Evolutionary conservation across 805 yeast genomes (phyloP).

Genomic region (Komagataella phaffii): DNA sequence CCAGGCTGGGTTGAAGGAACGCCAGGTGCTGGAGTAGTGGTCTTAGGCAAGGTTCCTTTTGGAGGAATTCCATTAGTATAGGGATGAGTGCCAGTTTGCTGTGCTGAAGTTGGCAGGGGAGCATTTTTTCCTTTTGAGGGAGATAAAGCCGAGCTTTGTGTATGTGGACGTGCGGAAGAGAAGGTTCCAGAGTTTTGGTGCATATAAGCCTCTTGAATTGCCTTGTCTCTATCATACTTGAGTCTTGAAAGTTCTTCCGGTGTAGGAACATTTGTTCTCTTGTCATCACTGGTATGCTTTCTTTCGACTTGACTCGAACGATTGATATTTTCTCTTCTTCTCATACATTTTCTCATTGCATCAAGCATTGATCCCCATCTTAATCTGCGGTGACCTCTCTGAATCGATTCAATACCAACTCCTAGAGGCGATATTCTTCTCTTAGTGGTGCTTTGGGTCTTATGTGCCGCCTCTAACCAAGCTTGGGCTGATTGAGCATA

Average conservation of each 20-base stretch:
- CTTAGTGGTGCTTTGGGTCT: conserved; percentile 78
- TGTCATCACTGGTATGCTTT: conserved; percentile 25
- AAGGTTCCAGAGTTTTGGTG: conserved; percentile 7
- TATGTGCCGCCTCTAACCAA: conserved; percentile 88
- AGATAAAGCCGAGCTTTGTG: neutral
- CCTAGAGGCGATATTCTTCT: conserved; percentile 86
- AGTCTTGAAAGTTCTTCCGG: conserved; percentile 77
- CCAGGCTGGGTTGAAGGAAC: neutral
- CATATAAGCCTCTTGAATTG: conserved; percentile 62
- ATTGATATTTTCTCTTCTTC: conserved; percentile 72
- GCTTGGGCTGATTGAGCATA: conserved; percentile 73
- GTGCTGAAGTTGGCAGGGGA: conserved; percentile 4
- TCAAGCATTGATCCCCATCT: conserved; percentile 98
- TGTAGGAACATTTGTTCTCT: conserved; percentile 44
- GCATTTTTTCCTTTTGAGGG: neutral
- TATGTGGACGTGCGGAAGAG: neutral
- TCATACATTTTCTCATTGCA: conserved; percentile 81
- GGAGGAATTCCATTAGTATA: conserved; percentile 2
- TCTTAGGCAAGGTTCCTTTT: neutral
- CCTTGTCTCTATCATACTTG: conserved; percentile 77
- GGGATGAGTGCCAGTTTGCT: neutral
- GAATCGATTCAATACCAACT: conserved; percentile 85
- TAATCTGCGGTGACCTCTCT: conserved; percentile 80
- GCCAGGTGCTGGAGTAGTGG: neutral
- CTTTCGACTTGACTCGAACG: conserved; percentile 34